A percentile compares a stretch with the other conserved stretches of the same genome.
phyloP scores from a whole-genome alignment of 2,329 filamentous ascomycete species.

The Botrytis pseudocinerea region DNA sequence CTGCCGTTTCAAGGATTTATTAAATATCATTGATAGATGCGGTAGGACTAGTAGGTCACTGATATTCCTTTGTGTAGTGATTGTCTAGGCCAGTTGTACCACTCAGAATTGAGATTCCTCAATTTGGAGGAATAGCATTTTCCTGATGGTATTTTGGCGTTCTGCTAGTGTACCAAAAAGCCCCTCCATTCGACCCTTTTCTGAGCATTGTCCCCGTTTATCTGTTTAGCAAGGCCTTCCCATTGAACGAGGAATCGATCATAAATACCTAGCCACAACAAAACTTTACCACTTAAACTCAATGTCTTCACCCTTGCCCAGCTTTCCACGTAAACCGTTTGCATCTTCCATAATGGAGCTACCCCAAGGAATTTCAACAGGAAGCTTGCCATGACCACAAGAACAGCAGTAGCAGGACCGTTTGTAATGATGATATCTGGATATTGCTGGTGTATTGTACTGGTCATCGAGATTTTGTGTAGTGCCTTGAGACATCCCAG shows the following conservation, averaged over 20 bases:
- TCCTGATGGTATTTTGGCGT: neutral
- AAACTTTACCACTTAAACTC: constrained; percentile 79
- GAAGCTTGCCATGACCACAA: constrained; percentile 62
- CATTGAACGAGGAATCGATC: constrained; percentile 86
- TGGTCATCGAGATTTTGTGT: constrained; percentile 35
- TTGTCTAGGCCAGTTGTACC: neutral
- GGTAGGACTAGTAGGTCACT: neutral
- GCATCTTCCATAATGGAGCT: constrained; percentile 60
- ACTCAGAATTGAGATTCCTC: neutral
- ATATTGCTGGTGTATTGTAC: constrained; percentile 45
- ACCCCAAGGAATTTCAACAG: constrained; percentile 51
- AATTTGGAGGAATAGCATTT: neutral
- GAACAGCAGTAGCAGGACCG: constrained; percentile 83
- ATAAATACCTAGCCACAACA: constrained; percentile 63
- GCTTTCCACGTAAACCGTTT: constrained; percentile 84
- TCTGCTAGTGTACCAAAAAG: constrained; percentile 38
- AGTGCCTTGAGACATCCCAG: constrained; percentile 61
- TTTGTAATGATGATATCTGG: constrained; percentile 83
- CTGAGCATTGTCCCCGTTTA: constrained; percentile 32
- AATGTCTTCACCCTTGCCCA: constrained; percentile 83
- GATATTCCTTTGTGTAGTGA: neutral
- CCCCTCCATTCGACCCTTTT: constrained; percentile 38
- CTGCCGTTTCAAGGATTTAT: neutral
- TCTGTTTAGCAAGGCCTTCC: constrained; percentile 46
- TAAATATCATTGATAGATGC: neutral